Base-by-base conservation (phyloP, 805 yeast genomes). In the Metschnikowia kunwiensis region DNA sequence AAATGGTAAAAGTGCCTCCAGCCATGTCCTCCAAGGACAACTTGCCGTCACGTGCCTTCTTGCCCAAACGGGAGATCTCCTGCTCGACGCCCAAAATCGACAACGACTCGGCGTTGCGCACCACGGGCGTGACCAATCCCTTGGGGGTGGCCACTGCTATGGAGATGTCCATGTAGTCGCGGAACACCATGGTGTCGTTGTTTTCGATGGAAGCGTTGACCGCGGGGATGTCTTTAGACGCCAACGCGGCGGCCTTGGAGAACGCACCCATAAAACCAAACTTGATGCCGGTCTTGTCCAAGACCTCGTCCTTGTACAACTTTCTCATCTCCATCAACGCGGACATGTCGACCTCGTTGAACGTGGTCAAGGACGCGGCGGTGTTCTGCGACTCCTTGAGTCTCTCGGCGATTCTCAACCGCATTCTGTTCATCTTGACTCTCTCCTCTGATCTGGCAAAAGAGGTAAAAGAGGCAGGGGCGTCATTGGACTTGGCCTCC, bases 261-360 rank as follows among this genome's bases (percentile, higher is more conserved):
- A 93, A 93, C 21, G 95, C 86, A 66, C 97, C 97, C 97, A 93
- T 93, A 78, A 93, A 93, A 45, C 98, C 98, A 54, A 93, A 78
- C 75, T 93, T 93, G 68, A 84, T 76, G 57, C 96, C 96, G 50
- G 88, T 85, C 67, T 82, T 84, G 73, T 89, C 91, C 58, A 93
- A 77, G 60, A 93, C 77, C 69, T 93, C 98, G 57, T 93, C 98
- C 74, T 93, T 93, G 77, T 93, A 93, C 50, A 85, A 72, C 68
- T 91, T 91, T 74, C 98, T 82, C 88, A 93, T 81, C 57, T 86
- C 93, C 74, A 93, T 73, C 54, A 93, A 68, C 46, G 83, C 78
- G 35, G 93, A 74, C 97, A 91, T 93, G 70, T 91, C 98, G 47
- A 87, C 95, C 73, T 91, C 98, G 70, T 91, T 91, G 78, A 91